phyloP scores from a whole-genome alignment of 306 rosid genomes.

The Cyamopsis tetragonoloba region DNA sequence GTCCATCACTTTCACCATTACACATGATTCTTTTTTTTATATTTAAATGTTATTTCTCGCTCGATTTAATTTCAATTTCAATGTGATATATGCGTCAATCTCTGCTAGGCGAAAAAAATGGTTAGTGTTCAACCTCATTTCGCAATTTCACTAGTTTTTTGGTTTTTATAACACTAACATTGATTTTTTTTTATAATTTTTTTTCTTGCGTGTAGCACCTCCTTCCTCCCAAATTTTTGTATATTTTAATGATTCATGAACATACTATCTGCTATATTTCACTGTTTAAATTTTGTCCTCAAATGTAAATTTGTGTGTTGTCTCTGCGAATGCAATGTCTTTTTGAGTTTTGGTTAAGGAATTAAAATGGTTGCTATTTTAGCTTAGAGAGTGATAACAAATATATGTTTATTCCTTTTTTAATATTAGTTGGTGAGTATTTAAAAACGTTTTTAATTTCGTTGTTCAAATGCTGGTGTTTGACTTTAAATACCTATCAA shows the following conservation, averaged over 20 bases:
- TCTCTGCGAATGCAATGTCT: background rate
- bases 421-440: too few relatives aligned
- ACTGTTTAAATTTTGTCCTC: background rate
- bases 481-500: too few relatives aligned
- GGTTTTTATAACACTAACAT: background rate
- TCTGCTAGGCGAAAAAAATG: slow-evolving; percentile 1
- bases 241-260: background rate
- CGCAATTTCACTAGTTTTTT: background rate
- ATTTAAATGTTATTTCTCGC: too few relatives aligned
- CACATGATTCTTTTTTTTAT: too few relatives aligned
- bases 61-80: too few relatives aligned
- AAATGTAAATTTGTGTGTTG: background rate
- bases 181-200: background rate
- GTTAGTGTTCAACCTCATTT: background rate
- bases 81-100: too few relatives aligned
- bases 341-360: background rate
- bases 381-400: too few relatives aligned
- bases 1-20: too few relatives aligned
- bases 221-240: background rate
- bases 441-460: too few relatives aligned
- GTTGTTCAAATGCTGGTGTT: too few relatives aligned
- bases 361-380: too few relatives aligned
- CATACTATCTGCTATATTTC: background rate
- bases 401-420: too few relatives aligned
- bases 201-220: background rate